Base-by-base conservation (phyloP, 2,329 filamentous ascomycete genomes). In the Colletotrichum sp. region DNA sequence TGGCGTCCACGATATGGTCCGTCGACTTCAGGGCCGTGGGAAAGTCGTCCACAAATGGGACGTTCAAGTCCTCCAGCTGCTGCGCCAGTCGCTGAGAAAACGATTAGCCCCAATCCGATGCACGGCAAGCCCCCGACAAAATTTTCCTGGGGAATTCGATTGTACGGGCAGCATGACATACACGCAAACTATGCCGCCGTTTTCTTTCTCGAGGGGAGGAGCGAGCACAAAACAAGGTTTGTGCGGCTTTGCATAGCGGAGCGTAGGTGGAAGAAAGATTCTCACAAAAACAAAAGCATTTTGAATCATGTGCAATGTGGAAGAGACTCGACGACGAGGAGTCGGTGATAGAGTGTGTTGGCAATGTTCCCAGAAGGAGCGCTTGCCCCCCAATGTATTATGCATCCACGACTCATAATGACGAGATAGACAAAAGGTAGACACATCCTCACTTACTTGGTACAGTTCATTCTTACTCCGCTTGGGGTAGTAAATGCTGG, bases 401-500 rank as follows among this genome's bases (percentile, higher is more conserved):
- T 44, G 57, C 30, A 27, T 71, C 64, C 16, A 61, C 59, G 59
- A 69, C 30, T 36, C 27, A 34, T 49, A 75, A 62, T 55, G 64
- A 65, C 27, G 70, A 65, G 44, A 73, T 76, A 76, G 73, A 73
- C n/a, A 73, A 65, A 73, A 76, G 32, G 11, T 57, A 62, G 49
- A 72, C 34, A 36, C 11, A 64, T 59, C 44, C 27, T 29, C 34
- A 80, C 85, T 79, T 85, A 95, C 95, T 87, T 95, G 91, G 82
- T 98, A 99, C 5, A 99, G 89, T 65, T 98, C 96, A 79, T 96
- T 96, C 83, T 96, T 97, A 84, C 93, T 93, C 71, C 95, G 92
- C 85, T 99, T 99, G 1, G 97, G 97, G 82, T 98, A 99, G 87
- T 97, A 99, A 61, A 99, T 89, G 11, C 92, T 94, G 5, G 96